Evolutionary conservation across 2,329 filamentous ascomycete species (phyloP), one percentile per base, ranked within the genome.

Genomic region (Penicillium sp.): DNA sequence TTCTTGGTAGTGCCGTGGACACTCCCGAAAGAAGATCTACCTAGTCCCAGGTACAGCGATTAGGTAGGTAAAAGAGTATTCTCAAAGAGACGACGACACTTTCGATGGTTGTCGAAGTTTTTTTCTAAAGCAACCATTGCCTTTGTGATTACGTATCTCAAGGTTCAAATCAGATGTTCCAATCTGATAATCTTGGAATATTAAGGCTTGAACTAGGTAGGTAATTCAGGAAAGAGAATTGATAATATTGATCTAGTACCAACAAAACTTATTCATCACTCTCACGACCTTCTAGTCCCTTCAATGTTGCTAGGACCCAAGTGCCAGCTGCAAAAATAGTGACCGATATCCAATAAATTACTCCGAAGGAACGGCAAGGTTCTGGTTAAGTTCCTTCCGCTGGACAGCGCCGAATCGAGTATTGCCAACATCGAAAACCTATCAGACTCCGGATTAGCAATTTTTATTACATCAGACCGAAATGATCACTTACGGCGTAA

Each of bases 391-490:
- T 62, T 81, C 73, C 31, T 77, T 75, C 64, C 83, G 80, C 62
- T 85, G 82, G 44, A 87, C 82, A 40, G 77, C 77, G 27, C 85
- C 85, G 57, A 88, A 85, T 27, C 80, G 82, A 64, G 72, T 77
- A 59, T 84, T 82, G 49, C 84, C 84, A 53, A 83, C 80, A 65
- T 88, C 85, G 69, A 87, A 88, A 55, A 88, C 79, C 81, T 83
- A 55, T 40, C 20, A 11, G 25, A 41, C 26, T 59, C 26, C 57
- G 26, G 51, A 29, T 22, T 26, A 25, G 20, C 12, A 18, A n/a
- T 23, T 8, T 33, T 26, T 2, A 31, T 42, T 15, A 23, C 9
- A 27, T 41, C 15, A 15, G n/a, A 29, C 27, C 15, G 12, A 1
- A 40, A 4, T 37, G 26, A 12, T 7, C 1, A 75, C 81, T 75